Evolutionary conservation across 257 asterid species (phyloP).

Genomic region (Nicotiana benthamiana): DNA sequence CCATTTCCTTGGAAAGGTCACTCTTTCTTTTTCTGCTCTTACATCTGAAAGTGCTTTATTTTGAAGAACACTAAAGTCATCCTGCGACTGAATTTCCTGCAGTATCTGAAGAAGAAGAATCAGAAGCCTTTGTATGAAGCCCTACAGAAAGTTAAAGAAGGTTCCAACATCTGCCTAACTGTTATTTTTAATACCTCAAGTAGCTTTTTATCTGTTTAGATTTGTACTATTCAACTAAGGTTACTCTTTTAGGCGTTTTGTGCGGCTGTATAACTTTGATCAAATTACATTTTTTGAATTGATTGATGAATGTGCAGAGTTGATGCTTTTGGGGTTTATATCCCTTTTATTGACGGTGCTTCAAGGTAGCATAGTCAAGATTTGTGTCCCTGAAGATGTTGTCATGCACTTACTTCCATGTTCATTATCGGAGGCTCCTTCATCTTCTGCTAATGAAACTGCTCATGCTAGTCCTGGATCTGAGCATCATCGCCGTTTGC

Average conservation of each 20-base stretch:
- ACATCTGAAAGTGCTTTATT: not conserved
- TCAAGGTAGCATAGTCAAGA: conserved; percentile 46
- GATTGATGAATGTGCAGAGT: conserved; percentile 33
- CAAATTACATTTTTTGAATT: not conserved
- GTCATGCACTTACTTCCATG: conserved; percentile 56
- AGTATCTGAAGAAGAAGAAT: conserved; percentile 62
- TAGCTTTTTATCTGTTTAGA: not conserved
- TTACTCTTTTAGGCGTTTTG: not conserved
- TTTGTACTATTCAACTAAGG: not conserved
- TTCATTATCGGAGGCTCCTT: conserved; percentile 15
- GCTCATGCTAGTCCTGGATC: conserved; percentile 15
- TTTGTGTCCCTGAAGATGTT: conserved; percentile 35
- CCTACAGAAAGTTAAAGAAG: conserved; percentile 72
- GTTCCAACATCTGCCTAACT: conserved; percentile 11
- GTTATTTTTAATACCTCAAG: not conserved
- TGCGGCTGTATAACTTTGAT: not conserved
- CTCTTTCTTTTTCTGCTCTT: not conserved
- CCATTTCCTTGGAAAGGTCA: conserved; percentile 67
- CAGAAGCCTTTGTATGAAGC: conserved; percentile 76
- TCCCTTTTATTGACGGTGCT: conserved; percentile 68
- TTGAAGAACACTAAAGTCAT: no score
- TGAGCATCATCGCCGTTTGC: conserved; percentile 32
- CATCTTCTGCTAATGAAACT: conserved; percentile 18
- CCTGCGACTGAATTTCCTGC: not conserved
- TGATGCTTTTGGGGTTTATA: conserved; percentile 81